A percentile compares a stretch with the other conserved stretches of the same genome.
Conservation (phyloP, 495 filamentous ascomycete species). For the Penicillium simplicissimum region DNA sequence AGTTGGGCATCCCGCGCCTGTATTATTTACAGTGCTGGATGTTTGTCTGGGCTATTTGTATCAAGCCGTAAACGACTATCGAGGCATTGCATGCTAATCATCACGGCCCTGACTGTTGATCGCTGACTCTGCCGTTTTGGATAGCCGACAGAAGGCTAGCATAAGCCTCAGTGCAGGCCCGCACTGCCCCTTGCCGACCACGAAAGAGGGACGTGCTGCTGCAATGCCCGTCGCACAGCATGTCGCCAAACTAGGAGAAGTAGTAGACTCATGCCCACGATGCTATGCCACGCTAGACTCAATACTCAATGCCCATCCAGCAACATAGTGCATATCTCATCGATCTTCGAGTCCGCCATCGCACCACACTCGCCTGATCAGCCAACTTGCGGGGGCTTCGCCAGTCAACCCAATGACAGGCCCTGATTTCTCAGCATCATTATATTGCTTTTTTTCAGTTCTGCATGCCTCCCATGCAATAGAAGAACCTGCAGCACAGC, state of each 20-base stretch:
- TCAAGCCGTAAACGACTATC: background rate
- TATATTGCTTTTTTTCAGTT: background rate
- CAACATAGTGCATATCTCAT: background rate
- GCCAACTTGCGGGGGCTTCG: background rate
- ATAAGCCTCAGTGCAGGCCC: background rate
- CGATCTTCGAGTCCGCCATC: background rate
- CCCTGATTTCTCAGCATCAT: slow-evolving; percentile 17
- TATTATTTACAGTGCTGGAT: background rate
- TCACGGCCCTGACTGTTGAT: too few relatives aligned
- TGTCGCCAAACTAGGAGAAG: too few relatives aligned
- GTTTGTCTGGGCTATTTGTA: background rate
- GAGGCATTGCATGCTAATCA: background rate
- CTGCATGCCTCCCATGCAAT: background rate
- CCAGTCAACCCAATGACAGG: slow-evolving; percentile 11
- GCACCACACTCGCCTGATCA: background rate
- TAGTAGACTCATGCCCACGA: background rate
- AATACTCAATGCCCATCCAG: background rate
- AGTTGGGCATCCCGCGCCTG: too few relatives aligned
- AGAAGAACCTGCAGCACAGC: background rate
- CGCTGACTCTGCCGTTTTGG: too few relatives aligned
- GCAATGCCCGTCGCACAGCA: too few relatives aligned
- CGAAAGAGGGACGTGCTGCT: too few relatives aligned
- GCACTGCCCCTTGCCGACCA: background rate
- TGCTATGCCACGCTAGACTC: background rate
- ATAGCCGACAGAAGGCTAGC: background rate